phyloP scores from a whole-genome alignment of 148 eudicot species.

The Silene latifolia region DNA sequence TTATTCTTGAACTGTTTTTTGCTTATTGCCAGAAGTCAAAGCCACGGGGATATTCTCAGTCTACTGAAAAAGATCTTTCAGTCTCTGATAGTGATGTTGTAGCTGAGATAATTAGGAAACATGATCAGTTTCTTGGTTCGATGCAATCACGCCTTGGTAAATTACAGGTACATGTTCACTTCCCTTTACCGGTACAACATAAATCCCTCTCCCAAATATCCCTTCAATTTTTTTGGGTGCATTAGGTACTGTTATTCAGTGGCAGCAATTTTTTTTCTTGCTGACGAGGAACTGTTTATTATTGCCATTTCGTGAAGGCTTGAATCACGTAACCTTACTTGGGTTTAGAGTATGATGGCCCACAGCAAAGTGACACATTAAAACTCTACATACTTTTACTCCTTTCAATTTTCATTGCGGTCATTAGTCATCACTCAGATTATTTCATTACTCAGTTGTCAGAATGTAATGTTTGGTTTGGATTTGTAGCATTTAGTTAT shows the following conservation, averaged over 20 bases:
- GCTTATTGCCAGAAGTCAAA: constrained; percentile 30
- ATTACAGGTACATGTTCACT: constrained; percentile 53
- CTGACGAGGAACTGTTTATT: background rate
- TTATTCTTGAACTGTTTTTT: constrained; percentile 14
- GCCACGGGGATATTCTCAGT: constrained; percentile 36
- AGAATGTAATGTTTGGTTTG: background rate
- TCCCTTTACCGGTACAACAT: background rate
- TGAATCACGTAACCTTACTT: background rate
- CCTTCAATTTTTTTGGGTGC: background rate
- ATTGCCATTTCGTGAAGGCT: background rate
- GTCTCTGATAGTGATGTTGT: constrained; percentile 59
- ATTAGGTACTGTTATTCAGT: constrained; percentile 2
- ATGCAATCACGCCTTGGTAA: constrained; percentile 82
- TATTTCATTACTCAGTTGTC: background rate
- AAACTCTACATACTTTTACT: background rate
- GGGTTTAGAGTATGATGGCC: background rate
- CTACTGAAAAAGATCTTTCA: constrained; percentile 49
- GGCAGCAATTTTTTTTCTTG: background rate
- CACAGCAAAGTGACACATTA: background rate
- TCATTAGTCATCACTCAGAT: background rate
- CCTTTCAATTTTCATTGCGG: background rate
- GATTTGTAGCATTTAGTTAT: background rate
- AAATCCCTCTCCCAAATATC: background rate
- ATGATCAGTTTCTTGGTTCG: constrained; percentile 69
- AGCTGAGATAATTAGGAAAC: constrained; percentile 63